Evolutionary conservation across 352 stramenopile species (phyloP), one percentile per base, ranked within the genome.

Genomic region (Phytophthora niederhauseri): DNA sequence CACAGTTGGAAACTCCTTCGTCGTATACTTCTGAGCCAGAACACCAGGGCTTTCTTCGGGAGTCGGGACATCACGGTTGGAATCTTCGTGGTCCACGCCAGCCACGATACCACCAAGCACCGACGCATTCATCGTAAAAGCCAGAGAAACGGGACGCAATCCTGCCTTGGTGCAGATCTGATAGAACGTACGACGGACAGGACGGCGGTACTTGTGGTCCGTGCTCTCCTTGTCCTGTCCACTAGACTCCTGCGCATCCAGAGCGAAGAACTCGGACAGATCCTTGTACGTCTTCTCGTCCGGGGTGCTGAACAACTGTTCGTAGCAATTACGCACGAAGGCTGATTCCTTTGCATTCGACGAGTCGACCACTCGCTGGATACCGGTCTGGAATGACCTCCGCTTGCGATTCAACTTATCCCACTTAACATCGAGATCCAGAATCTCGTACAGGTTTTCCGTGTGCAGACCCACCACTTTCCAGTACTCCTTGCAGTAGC

Each of bases 401-500:
- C 87, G 81, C 66, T 97, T 97, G 4, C 87, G 84, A 41, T 97
- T 71, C 30, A 97, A 58, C 61, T 97, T 97, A 67, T 97, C 89
- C 87, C 87, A 97, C 55, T 94, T 97, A 17, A 93, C 69, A 68
- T 97, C 89, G 6, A 97, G 73, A 55, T 97, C 89, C 30, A 93
- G 62, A 59, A 97, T 97, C 48, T 95, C 82, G 58, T 95, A 97
- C 48, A 97, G 48, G 43, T 97, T 84, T 30, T 91, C 82, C 0
- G 81, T 88, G 68, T 90, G 86, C 7, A 96, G 68, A 0, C 90
- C 90, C n/a, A 87, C 87, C 20, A 89, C 75, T 80, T 96, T 95
- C 88, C 89, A 97, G 55, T 92, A 97, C 43, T 97, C 90, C 69
- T 97, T 97, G 74, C 78, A 95, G 70, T 97, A 97, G n/a, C 88